Evolutionary conservation across 108 stramenopile species (phyloP).

Genomic region (Conticribra guillardii): DNA sequence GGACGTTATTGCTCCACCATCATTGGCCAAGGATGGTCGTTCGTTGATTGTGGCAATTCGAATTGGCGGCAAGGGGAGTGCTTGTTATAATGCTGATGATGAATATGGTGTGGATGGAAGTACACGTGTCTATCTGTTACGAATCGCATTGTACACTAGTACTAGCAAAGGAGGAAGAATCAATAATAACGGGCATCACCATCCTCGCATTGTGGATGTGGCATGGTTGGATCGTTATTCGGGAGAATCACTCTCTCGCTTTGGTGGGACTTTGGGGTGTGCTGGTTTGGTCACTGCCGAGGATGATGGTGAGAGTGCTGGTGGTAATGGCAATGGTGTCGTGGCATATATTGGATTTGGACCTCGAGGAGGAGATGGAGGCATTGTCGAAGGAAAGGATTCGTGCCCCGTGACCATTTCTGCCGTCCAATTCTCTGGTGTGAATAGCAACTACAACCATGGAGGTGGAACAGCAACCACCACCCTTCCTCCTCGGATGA

Average conservation of each 20-base stretch:
- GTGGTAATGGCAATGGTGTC: not conserved
- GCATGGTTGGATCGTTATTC: conserved; percentile 41
- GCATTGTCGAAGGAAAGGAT: not conserved
- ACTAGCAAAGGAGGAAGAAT: no score
- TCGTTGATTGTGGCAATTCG: conserved; percentile 21
- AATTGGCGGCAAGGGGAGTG: not conserved
- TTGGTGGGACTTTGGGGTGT: conserved; percentile 14
- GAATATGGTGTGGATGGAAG: not conserved
- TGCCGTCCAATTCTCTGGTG: conserved; percentile 19
- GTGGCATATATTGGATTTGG: conserved; percentile 29
- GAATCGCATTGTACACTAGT: conserved; percentile 3
- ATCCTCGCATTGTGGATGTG: conserved; percentile 19
- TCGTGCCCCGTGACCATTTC: conserved; percentile 32
- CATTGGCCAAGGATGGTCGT: not conserved
- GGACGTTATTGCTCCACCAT: conserved; percentile 17
- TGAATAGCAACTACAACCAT: no score
- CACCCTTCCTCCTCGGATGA: conserved; percentile 6
- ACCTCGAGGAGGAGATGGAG: conserved; percentile 5
- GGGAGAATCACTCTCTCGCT: conserved; percentile 11
- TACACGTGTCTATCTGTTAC: conserved; percentile 20
- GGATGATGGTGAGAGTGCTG: conserved; percentile 11
- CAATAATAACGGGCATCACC: no score
- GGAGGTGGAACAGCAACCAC: not conserved
- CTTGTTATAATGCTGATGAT: not conserved
- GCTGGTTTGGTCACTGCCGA: conserved; percentile 21